Evolutionary conservation across 202 grass and related monocot species (phyloP), one percentile per base, ranked within the genome.

Genomic region (Thinopyrum obtusiflorum): DNA sequence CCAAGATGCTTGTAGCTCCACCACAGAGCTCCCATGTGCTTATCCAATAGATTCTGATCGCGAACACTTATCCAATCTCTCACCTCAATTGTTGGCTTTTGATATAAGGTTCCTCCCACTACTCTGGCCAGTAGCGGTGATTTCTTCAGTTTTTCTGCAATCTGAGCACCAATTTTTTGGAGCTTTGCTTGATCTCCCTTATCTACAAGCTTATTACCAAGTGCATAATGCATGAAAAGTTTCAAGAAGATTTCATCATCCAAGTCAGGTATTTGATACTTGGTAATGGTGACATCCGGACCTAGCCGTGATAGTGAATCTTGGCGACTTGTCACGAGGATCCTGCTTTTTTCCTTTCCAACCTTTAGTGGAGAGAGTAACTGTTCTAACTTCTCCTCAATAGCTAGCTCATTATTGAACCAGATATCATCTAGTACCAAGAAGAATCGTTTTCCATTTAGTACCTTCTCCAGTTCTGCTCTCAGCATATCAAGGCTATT

Each of bases 311-410:
- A 57, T 2, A 77, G 61, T 47, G 61, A 31, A 14, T 29, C 4
- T 27, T 51, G 13, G 3, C 87, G 73, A 72, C 84, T 89, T 14
- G 90, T 89, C 7, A 89, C 15, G 7, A 92, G 82, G 14, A 92
- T 75, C 44, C 36, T 87, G n/a, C 75, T 89, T 17, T 87, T 83
- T 44, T 2, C 15, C n/a, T 28, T 32, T 2, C 25, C 25, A 86
- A 2, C 40, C 40, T 12, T 42, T 42, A 42, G 12, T 14, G 83
- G 80, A 40, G 67, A 24, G 76, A 72, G 8, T 39, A 92, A 2
- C 2, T 81, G 17, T 6, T 84, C 3, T 4, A 82, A 0, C 69
- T 80, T 25, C 18, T 57, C 20, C 5, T 37, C 36, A 9, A 37
- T 37, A 37, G 36, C 36, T 37, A 9, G 3, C 0, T 68, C 24